phyloP scores from a whole-genome alignment of 164 flowering plant genomes.

The Pachysandra terminalis region DNA sequence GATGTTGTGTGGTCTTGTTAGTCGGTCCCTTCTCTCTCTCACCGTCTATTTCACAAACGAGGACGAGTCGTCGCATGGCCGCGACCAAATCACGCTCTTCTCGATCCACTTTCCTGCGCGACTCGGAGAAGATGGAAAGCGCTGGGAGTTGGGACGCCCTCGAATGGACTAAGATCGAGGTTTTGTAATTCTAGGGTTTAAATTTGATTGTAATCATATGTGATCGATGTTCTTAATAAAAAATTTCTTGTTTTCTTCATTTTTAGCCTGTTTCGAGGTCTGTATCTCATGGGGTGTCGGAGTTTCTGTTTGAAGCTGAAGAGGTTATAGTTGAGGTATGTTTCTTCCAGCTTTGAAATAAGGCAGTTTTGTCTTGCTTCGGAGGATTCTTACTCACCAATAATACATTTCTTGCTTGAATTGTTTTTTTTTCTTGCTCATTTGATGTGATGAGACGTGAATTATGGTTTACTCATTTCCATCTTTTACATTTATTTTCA shows the following conservation, averaged over 20 bases:
- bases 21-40: no score
- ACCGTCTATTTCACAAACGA: not conserved
- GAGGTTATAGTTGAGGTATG: conserved; percentile 69
- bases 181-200: conserved; percentile 24
- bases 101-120: conserved; percentile 32
- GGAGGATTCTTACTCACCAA: no score
- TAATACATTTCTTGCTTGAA: not conserved
- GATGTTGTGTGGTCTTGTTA: no score
- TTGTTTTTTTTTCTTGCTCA: no score
- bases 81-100: conserved; percentile 22
- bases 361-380: not conserved
- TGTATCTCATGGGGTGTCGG: conserved; percentile 39
- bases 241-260: not conserved
- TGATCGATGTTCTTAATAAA: not conserved
- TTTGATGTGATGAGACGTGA: no score
- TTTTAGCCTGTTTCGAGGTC: conserved; percentile 61
- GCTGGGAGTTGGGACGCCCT: conserved; percentile 79
- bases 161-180: conserved; percentile 90
- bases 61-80: conserved; percentile 25
- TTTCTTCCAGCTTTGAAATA: not conserved
- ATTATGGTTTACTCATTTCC: no score
- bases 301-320: conserved; percentile 64
- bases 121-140: conserved; percentile 49
- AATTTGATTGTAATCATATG: no score
- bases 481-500: no score